A percentile compares a stretch with the other conserved stretches of the same genome.
phyloP scores from a whole-genome alignment of 768 basidiomycete genomes.

The Mycena indigotica region DNA sequence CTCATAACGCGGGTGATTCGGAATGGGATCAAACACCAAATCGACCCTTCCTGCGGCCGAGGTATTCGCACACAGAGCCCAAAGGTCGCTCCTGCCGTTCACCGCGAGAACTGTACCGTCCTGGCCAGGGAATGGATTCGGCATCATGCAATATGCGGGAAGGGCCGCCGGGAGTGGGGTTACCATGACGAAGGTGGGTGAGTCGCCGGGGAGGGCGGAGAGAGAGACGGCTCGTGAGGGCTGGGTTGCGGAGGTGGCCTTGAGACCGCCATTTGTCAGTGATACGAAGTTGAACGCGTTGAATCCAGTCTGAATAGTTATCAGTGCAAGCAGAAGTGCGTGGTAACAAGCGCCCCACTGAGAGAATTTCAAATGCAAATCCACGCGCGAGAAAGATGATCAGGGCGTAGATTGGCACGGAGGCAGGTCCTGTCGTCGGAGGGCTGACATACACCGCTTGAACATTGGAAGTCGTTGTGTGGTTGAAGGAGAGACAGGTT shows the following conservation, averaged over 20 bases:
- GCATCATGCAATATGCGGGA: background rate
- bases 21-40: conserved; percentile 21
- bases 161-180: background rate
- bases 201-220: background rate
- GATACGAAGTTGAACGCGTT: too few relatives aligned
- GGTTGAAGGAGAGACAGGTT: background rate
- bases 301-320: background rate
- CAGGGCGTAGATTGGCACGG: too few relatives aligned
- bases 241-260: too few relatives aligned
- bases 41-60: conserved; percentile 24
- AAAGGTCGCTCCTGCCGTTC: background rate
- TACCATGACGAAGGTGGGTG: background rate
- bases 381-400: background rate
- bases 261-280: too few relatives aligned
- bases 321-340: background rate
- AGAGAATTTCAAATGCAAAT: background rate
- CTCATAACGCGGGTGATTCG: conserved; percentile 23
- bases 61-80: conserved; percentile 17
- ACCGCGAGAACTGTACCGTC: background rate
- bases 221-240: too few relatives aligned
- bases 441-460: conserved; percentile 13
- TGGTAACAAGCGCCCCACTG: background rate
- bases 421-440: conserved; percentile 3
- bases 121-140: background rate
- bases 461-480: conserved; percentile 11